Base-by-base conservation (phyloP, 495 filamentous ascomycete species). In the Tuber indicum region DNA sequence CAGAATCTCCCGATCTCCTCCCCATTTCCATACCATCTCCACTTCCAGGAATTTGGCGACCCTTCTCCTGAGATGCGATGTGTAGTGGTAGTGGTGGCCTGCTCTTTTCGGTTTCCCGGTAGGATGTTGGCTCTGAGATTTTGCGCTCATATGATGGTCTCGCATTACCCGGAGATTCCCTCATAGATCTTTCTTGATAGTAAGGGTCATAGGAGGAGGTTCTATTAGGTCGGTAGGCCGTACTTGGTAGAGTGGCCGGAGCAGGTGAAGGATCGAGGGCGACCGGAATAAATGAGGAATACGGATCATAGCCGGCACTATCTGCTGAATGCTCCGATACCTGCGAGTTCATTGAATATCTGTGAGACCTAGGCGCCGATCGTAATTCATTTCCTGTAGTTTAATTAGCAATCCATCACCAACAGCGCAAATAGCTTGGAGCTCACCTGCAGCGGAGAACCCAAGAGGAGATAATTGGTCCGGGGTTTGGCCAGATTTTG, bases 31-130 rank as follows among this genome's bases (percentile, higher is more conserved):
- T 74, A 47, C 72, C 75, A n/a, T 82, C 81, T 14, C 81, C 74
- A 69, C 39, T 72, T 44, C 74, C 73, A 70, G 69, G 70, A 19
- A 76, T 70, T 81, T 93, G 89, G 71, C 93, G 89, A 0, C 90
- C 90, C 82, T 94, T 94, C 81, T 96, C 93, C 84, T 97, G 94
- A 83, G 92, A 96, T 52, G 93, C 92, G 82, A 97, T 97, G 84
- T 98, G 94, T 47, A 94, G 93, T 12, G 94, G 93, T 10, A 92
- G 82, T 42, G 74, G 72, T 26, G 74, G 76, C 44, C 78, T 74
- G 23, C 74, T 75, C 72, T 74, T 82, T 19, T 82, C 74, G 2
- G 75, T 46, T 44, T 82, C 81, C n/a, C 78, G 74, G 58, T 77
- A 75, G 45, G 73, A 45, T 36, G 77, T 75, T 47, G 76, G 42